Base-by-base conservation (phyloP, 1,284 basidiomycete species). In the Agaricales sp. region DNA sequence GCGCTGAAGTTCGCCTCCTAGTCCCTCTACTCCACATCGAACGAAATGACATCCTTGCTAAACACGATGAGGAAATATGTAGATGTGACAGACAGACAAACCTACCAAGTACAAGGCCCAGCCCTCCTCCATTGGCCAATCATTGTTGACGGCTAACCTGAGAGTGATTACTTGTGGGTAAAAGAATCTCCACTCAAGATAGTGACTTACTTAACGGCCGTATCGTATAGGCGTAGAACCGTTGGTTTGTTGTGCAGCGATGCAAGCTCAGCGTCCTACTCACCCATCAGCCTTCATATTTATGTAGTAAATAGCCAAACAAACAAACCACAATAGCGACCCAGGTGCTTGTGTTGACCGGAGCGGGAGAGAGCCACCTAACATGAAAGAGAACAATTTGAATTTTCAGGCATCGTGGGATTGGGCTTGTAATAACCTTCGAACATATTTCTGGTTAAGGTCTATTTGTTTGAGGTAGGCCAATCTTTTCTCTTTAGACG, bases 1-100 rank as follows among this genome's bases (percentile, higher is more conserved):
- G 38, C 74, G 67, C 51, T 83, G 82, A 12, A 85, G 63, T 57
- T 84, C 82, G 45, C 67, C 68, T 12, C 82, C 82, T 2, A 84
- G 65, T 4, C 76, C 74, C 59, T 80, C 78, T 2, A 85, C 78
- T 2, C 79, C 80, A 55, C 73, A 75, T 43, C 77, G 71, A n/a
- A 81, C 68, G 51, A 84, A 80, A 63, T 86, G 80, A 20, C 71
- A 73, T 4, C 82, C 82, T 79, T 85, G 78, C 80, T 84, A 50
- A 48, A 49, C 43, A 46, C 12, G 55, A 39, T 41, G 23, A 55
- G 18, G 58, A 39, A 43, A 21, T 14, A 16, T n/a, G 25, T 16
- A 48, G 21, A 6, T 21, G 19, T 2, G 4, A 19, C 23, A 30
- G 22, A 21, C 22, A 37, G 30, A 18, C n/a, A 24, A 12, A 52